These are phyloP conservation scores for Arbutus unedo DNA, from an alignment of 148 eudicot species.

Conservation along the genomic window DNA sequence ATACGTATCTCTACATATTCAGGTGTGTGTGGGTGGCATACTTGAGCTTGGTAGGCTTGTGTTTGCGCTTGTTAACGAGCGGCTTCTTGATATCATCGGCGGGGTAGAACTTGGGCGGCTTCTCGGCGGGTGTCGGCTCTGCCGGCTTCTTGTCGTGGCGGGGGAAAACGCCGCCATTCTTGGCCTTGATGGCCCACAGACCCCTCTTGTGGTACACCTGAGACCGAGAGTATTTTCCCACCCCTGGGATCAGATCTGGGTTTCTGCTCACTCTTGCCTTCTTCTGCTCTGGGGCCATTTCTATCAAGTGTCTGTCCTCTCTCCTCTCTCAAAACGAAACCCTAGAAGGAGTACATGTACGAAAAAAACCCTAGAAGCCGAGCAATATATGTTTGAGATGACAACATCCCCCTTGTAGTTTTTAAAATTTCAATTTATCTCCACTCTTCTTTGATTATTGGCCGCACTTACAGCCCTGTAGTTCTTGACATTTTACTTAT, in stretches of 20 bases:
- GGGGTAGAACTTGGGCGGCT: slow-evolving; percentile 67
- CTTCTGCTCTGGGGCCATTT: slow-evolving; percentile 48
- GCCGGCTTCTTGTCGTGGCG: slow-evolving; percentile 42
- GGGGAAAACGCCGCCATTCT: slow-evolving; percentile 87
- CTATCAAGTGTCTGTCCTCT: neutral
- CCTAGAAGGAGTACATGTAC: too few relatives aligned
- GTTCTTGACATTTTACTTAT: too few relatives aligned
- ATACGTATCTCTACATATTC: too few relatives aligned
- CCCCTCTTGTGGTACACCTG: slow-evolving; percentile 88
- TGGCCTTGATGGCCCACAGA: slow-evolving; percentile 89
- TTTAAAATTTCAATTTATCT: too few relatives aligned
- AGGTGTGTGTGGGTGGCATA: neutral
- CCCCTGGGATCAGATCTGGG: slow-evolving; percentile 67
- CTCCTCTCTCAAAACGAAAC: neutral
- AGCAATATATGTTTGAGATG: too few relatives aligned
- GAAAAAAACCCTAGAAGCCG: too few relatives aligned
- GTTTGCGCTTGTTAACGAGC: slow-evolving; percentile 61
- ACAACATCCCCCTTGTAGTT: too few relatives aligned
- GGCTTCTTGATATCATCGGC: slow-evolving; percentile 88
- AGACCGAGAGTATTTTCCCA: slow-evolving; percentile 62
- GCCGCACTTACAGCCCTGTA: too few relatives aligned
- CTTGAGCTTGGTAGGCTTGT: slow-evolving; percentile 84
- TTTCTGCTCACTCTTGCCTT: slow-evolving; percentile 35
- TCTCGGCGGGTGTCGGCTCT: slow-evolving; percentile 26
- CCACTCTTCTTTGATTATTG: too few relatives aligned